Evolutionary conservation across 768 basidiomycete genomes (phyloP), one percentile per base, ranked within the genome.

Genomic region (Tulasnella sp.): DNA sequence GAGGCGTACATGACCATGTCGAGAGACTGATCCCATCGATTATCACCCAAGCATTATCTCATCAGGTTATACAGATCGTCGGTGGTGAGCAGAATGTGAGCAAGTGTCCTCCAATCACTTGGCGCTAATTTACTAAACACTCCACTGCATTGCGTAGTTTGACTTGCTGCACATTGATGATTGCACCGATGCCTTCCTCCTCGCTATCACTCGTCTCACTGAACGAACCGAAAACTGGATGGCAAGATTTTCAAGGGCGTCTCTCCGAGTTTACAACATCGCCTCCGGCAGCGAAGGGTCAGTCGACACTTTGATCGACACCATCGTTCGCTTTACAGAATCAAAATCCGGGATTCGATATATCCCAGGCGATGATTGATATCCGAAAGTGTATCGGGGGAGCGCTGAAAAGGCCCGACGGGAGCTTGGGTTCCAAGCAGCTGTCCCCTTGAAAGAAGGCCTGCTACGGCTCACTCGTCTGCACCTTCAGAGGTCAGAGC

Each of bases 91-190:
- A 63, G 21, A 62, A 63, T 2, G 57, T 59, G n/a, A 49, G 57
- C n/a, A n/a, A n/a, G 5, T 34, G 2, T 21, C 51, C 15, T 10
- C 27, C 9, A 19, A n/a, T 52, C 2, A 25, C 17, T 24, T 4
- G 12, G 29, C 25, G n/a, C 8, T n/a, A 4, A 25, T 34, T 8
- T 10, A n/a, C 44, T 53, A 53, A n/a, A n/a, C n/a, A n/a, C n/a
- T n/a, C n/a, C n/a, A n/a, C 10, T 53, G 51, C 29, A 19, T 7
- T 7, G 2, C 5, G 1, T 31, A 49, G 31, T 43, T 66, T 12
- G 66, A 68, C 48, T 52, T 70, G 11, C 49, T 71, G 11, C 65
- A 69, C 49, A 60, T 69, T 11, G 65, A 67, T 38, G 70, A 71
- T 55, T 66, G 64, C 9, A 51, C 70, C 22, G 61, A 63, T 27